Base-by-base conservation (phyloP, 768 basidiomycete genomes). In the Termitomyces sp. region DNA sequence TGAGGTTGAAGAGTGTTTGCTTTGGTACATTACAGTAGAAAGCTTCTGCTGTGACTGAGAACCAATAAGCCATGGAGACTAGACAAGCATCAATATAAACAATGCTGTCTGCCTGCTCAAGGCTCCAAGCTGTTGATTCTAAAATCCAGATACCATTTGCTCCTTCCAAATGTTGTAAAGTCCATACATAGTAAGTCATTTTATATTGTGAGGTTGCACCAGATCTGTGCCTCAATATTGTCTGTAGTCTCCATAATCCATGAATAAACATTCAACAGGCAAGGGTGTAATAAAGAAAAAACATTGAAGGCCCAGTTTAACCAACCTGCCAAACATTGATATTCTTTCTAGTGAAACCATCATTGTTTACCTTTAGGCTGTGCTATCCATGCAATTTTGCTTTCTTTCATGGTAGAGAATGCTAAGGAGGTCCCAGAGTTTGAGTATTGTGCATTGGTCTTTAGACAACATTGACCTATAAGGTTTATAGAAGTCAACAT, bases 231-330 rank as follows among this genome's bases (percentile, higher is more conserved):
- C 17, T 60, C 40, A 0, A 43, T 17, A 11, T 58, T 35, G 0
- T 31, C 27, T 2, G 17, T 1, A 2, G 27, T 25, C 7, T 12
- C 44, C 1, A 48, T 35, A 9, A 59, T 38, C 52, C 78, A 77
- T 0, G 59, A 52, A 56, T 80, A 80, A 0, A 78, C 2, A 0
- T 62, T 57, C 14, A 54, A 70, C 0, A 81, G 62, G 0, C 60
- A 66, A 0, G 77, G 78, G 0, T 65, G 62, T 0, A 80, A 62
- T 0, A 71, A 56, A 0, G 77, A 76, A 45, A 64, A 76, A 2
- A 71, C 71, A 49, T 79, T 80, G 21, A 80, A 65, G 0, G 64
- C 57, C 77, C 76, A 79, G 47, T 78, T 78, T 14, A 69, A 17
- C 71, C 70, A 77, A 0, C 75, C 77, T 0, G 67, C 67, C 0